A percentile compares a stretch with the other conserved stretches of the same genome.
These are phyloP conservation scores for Aspergillus baeticus DNA, from an alignment of 495 filamentous ascomycete species.

Conservation along the genomic window DNA sequence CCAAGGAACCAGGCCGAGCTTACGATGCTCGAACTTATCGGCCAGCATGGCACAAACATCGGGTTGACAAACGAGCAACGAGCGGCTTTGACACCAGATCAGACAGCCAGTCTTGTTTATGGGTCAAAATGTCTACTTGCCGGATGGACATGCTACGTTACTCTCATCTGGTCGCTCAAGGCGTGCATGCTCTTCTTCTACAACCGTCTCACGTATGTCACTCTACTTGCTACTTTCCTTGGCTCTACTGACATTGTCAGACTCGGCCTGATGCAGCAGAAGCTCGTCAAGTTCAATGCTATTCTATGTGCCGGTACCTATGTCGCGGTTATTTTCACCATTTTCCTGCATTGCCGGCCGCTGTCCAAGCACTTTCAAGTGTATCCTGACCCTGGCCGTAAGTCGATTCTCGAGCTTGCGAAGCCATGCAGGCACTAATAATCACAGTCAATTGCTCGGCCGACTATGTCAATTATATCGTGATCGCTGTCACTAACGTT, in stretches of 20 bases:
- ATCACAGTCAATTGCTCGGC: conserved; percentile 17
- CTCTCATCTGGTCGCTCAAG: conserved; percentile 53
- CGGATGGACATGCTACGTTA: conserved; percentile 49
- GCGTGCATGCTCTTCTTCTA: conserved; percentile 51
- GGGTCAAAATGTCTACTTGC: conserved; percentile 49
- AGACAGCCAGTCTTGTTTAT: conserved; percentile 33
- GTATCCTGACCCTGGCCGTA: conserved; percentile 42
- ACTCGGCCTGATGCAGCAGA: conserved; percentile 21
- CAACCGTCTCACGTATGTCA: conserved; percentile 46
- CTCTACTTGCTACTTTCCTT: background rate
- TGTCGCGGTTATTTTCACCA: conserved; percentile 41
- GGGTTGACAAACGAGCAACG: conserved; percentile 39
- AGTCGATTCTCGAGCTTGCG: background rate
- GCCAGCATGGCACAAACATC: conserved; percentile 37
- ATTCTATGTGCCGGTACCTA: conserved; percentile 41
- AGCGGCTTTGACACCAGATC: conserved; percentile 27
- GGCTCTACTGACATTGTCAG: background rate
- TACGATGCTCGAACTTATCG: conserved; percentile 18
- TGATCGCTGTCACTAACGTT: conserved; percentile 19
- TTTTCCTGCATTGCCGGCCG: conserved; percentile 44
- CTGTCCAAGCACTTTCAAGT: conserved; percentile 47
- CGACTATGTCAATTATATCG: conserved; percentile 19
- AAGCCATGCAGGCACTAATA: background rate
- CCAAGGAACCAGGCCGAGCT: conserved; percentile 9
- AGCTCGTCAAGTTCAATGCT: conserved; percentile 20